Percentiles rank a stretch among this genome's conserved stretches.
Evolutionary conservation across 2,329 filamentous ascomycete genomes (phyloP).

Genomic region (Cercospora janseana): DNA sequence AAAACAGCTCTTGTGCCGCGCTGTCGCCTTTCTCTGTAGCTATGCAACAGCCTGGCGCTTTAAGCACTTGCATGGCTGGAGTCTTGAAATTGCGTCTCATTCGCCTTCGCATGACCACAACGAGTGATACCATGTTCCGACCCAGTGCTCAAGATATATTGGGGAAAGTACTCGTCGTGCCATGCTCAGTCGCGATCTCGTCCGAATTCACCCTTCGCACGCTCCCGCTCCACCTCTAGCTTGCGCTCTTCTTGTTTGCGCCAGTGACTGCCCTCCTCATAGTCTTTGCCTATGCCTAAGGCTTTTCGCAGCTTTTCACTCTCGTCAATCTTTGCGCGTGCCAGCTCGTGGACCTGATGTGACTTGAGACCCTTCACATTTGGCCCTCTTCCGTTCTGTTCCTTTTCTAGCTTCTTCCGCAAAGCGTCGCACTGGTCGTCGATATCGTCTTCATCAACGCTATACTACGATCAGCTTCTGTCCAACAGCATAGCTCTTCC

Average conservation of each 20-base stretch:
- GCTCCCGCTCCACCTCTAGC: conserved; percentile 30
- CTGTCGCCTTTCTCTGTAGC: no score
- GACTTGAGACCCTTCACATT: conserved; percentile 67
- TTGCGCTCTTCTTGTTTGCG: conserved; percentile 72
- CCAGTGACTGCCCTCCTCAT: conserved; percentile 85
- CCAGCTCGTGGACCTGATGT: conserved; percentile 94
- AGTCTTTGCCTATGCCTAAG: conserved; percentile 80
- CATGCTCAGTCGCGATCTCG: conserved; percentile 24
- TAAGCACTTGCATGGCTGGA: no score
- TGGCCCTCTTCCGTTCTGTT: conserved; percentile 49
- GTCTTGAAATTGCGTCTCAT: no score
- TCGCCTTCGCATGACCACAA: no score
- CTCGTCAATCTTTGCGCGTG: conserved; percentile 93
- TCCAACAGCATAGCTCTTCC: conserved; percentile 3
- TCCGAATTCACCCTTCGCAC: conserved; percentile 23
- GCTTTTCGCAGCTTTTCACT: conserved; percentile 84
- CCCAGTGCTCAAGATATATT: no score
- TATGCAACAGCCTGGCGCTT: no score
- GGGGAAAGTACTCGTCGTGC: no score
- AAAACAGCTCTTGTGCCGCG: no score
- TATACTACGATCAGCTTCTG: conserved; percentile 36
- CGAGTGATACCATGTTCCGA: no score
- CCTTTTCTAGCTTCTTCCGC: conserved; percentile 60
- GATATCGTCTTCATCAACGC: conserved; percentile 85
- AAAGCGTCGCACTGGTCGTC: conserved; percentile 70